Evolutionary conservation across 2,329 filamentous ascomycete species (phyloP).

Genomic region (Thermoascus crustaceus): DNA sequence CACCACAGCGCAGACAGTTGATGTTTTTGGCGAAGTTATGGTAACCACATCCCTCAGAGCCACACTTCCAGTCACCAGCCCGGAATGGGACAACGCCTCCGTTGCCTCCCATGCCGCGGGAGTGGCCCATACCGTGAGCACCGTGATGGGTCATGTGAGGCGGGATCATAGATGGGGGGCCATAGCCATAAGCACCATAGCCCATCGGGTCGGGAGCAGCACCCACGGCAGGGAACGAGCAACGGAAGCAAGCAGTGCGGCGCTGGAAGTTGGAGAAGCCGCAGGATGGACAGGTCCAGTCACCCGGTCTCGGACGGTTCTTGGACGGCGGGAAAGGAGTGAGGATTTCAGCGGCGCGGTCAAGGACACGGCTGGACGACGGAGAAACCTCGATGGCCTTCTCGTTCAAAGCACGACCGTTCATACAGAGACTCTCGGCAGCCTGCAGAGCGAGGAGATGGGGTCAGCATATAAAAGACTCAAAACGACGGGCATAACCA

Average conservation of each 20-base stretch:
- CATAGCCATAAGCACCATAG: constrained; percentile 51
- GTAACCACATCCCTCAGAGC: constrained; percentile 92
- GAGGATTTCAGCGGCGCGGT: constrained; percentile 89
- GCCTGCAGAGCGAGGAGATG: constrained; percentile 53
- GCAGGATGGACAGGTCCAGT: constrained; percentile 98
- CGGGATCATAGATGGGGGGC: constrained; percentile 71
- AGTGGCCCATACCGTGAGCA: constrained; percentile 50
- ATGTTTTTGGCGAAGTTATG: constrained; percentile 99
- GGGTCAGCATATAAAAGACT: constrained; percentile 2
- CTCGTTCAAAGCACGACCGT: constrained; percentile 93
- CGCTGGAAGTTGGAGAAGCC: constrained; percentile 99
- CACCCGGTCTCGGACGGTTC: constrained; percentile 91
- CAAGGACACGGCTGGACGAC: constrained; percentile 91
- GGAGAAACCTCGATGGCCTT: constrained; percentile 98
- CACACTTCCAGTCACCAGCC: constrained; percentile 98
- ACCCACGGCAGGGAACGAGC: constrained; percentile 93
- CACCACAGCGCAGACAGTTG: constrained; percentile 91
- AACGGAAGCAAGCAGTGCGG: constrained; percentile 96
- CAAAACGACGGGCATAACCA: constrained; percentile 9
- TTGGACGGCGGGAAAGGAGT: constrained; percentile 98
- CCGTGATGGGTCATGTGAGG: constrained; percentile 61
- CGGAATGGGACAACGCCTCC: constrained; percentile 91
- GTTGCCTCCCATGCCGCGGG: constrained; percentile 59
- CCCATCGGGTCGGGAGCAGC: constrained; percentile 68
- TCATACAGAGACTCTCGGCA: constrained; percentile 97